Base-by-base conservation (phyloP, 805 yeast species). In the Schwanniomyces occidentalis region DNA sequence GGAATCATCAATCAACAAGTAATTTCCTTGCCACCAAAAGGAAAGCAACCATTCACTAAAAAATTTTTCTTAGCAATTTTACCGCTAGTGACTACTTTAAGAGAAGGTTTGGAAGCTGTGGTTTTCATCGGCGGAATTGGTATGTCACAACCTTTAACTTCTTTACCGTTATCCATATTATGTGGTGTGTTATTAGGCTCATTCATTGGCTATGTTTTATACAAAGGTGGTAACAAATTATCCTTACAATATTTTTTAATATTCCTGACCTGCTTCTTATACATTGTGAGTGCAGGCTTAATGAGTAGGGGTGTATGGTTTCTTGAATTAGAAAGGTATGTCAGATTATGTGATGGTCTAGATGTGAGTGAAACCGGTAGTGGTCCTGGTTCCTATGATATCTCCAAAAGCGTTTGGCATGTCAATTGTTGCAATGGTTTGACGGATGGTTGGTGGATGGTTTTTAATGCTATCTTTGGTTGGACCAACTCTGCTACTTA, bases 401-500 rank as follows among this genome's bases (percentile, higher is more conserved):
- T 89, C 15, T 46, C 75, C 14, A 75, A 71, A 30, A 80, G 93
- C 5, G 80, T 89, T 2, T 89, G 97, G 97, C 97, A 89, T 56
- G 95, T 89, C 16, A 87, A 89, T 61, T 88, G 96, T 58, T 89
- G 97, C 63, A 88, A 88, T 56, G 95, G 95, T 16, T 83, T 85
- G 46, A 84, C 76, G n/a, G 96, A 89, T 52, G 95, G 95, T 4
- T 78, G 82, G 20, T 89, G 95, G 95, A 87, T 88, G 95, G 67
- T 89, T 22, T 71, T 85, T 49, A 87, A 90, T 22, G 96, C 95
- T 1, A 68, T 89, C 4, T 72, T 89, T 32, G 97, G 97, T 2
- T 89, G 97, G 97, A 88, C 93, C 9, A 89, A 89, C 56, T 78
- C 90, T 44, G 96, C 96, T 3, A 89, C 97, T 0, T 86, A 83